Evolutionary conservation across 2,329 filamentous ascomycete species (phyloP).

Genomic region (Clarireedia sp.): DNA sequence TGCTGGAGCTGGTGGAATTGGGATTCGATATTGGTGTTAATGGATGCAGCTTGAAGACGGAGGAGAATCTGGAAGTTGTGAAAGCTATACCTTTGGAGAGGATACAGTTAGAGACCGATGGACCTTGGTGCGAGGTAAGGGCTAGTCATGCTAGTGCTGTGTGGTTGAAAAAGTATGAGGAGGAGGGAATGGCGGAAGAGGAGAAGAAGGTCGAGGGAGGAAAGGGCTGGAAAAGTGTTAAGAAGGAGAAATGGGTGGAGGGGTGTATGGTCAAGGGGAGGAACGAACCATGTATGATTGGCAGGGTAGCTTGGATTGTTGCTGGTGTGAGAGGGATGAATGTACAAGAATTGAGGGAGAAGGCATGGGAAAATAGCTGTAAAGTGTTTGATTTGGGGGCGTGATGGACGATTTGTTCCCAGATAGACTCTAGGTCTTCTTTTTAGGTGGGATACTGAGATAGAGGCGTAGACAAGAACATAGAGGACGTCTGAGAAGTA

Average conservation of each 20-base stretch:
- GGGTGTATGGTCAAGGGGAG: constrained; percentile 88
- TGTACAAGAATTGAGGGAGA: constrained; percentile 78
- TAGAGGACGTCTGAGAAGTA: too few species aligned
- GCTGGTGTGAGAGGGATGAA: constrained; percentile 74
- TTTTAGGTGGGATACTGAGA: too few species aligned
- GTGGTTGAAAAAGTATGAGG: constrained; percentile 24
- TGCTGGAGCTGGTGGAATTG: constrained; percentile 68
- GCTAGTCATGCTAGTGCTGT: constrained; percentile 67
- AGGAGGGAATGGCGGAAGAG: constrained; percentile 16
- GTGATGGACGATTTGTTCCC: not conserved
- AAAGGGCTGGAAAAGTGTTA: constrained; percentile 66
- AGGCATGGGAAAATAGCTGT: constrained; percentile 75
- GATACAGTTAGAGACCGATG: constrained; percentile 93
- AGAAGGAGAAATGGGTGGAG: constrained; percentile 91
- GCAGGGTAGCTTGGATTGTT: constrained; percentile 79
- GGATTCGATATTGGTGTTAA: constrained; percentile 93
- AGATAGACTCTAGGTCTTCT: not conserved
- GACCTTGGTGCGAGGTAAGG: constrained; percentile 94
- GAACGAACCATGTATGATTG: constrained; percentile 86
- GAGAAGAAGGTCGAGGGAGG: constrained; percentile 19
- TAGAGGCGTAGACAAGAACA: too few species aligned
- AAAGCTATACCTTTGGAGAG: constrained; percentile 67
- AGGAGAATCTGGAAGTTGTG: constrained; percentile 81
- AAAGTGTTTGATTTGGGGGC: constrained; percentile 68
- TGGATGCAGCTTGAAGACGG: constrained; percentile 92